Conservation (phyloP, 2,329 filamentous ascomycete genomes). For the Whalleya microplaca region DNA sequence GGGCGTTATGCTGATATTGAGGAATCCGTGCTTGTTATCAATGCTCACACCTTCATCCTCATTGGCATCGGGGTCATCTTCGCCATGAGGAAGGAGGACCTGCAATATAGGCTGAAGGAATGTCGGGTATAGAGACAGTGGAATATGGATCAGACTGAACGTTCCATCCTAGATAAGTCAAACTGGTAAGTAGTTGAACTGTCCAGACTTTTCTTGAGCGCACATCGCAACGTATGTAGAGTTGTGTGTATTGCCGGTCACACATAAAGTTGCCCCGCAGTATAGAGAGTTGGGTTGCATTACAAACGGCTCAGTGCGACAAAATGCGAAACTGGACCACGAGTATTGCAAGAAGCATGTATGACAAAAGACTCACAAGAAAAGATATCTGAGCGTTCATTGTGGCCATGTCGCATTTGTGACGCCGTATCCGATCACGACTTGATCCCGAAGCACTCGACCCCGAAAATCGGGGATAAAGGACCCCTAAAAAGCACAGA, state of each 20-base stretch:
- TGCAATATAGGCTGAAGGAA: conserved; percentile 88
- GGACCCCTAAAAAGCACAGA: conserved; percentile 33
- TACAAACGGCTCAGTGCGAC: conserved; percentile 10
- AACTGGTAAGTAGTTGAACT: conserved; percentile 19
- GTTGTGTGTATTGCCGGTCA: conserved; percentile 13
- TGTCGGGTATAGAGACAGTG: conserved; percentile 73
- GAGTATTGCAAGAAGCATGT: conserved; percentile 4
- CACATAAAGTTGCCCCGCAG: conserved; percentile 14
- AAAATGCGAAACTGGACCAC: not conserved
- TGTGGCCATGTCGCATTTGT: conserved; percentile 27
- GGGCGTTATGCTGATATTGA: conserved; percentile 91
- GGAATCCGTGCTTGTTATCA: conserved; percentile 72
- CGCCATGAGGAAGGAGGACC: conserved; percentile 71
- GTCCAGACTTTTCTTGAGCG: conserved; percentile 8
- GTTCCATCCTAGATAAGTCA: conserved; percentile 70
- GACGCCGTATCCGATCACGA: conserved; percentile 21
- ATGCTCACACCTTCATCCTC: conserved; percentile 51
- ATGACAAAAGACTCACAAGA: conserved; percentile 35
- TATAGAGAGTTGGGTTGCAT: conserved; percentile 9
- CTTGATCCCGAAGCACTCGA: conserved; percentile 23
- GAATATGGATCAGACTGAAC: conserved; percentile 88
- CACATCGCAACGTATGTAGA: conserved; percentile 17
- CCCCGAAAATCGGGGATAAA: conserved; percentile 31
- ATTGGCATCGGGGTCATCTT: conserved; percentile 39
- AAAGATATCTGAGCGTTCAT: conserved; percentile 43